Percentiles rank a stretch among this genome's conserved stretches.
Conservation (phyloP, 2,329 filamentous ascomycete species). For the Thielaviopsis euricoi region DNA sequence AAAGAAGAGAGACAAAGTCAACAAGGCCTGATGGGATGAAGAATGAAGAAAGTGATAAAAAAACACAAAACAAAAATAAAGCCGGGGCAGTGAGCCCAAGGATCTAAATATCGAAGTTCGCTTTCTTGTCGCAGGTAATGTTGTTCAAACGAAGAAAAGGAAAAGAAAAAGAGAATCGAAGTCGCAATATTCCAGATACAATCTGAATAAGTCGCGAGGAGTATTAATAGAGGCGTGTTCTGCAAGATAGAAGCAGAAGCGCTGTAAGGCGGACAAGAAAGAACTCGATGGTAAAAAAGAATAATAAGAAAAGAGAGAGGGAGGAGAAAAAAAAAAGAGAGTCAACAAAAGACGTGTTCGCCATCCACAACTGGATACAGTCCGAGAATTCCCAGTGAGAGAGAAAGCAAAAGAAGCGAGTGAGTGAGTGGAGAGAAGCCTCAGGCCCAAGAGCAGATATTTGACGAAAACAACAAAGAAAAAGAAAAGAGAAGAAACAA, state of each 20-base stretch:
- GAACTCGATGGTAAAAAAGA: not conserved
- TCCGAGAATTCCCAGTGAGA: not conserved
- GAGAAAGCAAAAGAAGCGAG: not conserved
- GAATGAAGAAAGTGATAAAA: not conserved
- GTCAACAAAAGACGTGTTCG: not conserved
- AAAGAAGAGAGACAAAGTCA: not conserved
- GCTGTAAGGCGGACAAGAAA: not conserved
- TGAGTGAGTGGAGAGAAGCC: too few relatives aligned
- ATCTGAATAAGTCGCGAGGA: not conserved
- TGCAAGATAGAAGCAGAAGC: not conserved
- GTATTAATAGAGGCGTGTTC: not conserved
- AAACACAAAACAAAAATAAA: not conserved
- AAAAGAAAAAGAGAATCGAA: not conserved
- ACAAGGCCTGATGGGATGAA: not conserved
- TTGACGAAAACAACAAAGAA: not conserved
- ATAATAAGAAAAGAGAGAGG: not conserved
- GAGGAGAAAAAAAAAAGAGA: not conserved
- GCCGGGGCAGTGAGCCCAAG: not conserved
- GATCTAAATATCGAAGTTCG: not conserved
- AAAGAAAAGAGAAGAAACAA: slow-evolving; percentile 5
- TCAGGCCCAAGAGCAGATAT: not conserved
- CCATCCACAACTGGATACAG: too few relatives aligned
- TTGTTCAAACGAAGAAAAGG: not conserved
- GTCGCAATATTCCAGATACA: not conserved
- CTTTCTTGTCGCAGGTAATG: not conserved